These are phyloP conservation scores for Taphrina betulina DNA, from an alignment of 1,139 yeast species.

Conservation along the genomic window DNA sequence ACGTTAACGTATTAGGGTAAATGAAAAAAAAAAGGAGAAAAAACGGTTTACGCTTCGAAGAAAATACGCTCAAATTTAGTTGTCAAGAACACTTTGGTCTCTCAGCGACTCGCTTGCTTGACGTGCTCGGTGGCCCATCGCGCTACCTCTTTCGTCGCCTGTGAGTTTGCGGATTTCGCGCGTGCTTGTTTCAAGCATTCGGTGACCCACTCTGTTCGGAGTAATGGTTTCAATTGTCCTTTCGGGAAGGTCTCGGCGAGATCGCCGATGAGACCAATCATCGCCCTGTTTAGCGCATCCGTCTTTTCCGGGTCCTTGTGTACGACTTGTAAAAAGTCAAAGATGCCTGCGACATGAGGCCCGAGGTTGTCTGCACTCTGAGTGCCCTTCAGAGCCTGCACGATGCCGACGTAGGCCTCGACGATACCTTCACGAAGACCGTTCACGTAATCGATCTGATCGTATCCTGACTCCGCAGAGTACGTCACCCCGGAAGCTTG, in stretches of 20 bases:
- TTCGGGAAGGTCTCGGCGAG: slow-evolving; percentile 36
- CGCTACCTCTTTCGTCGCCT: slow-evolving; percentile 36
- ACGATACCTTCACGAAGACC: slow-evolving; percentile 78
- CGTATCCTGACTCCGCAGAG: slow-evolving; percentile 60
- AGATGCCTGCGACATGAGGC: slow-evolving; percentile 67
- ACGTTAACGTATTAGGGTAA: no score
- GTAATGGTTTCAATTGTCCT: slow-evolving; percentile 32
- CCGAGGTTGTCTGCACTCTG: slow-evolving; percentile 62
- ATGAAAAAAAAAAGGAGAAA: no score
- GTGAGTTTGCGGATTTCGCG: slow-evolving; percentile 31
- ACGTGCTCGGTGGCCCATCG: slow-evolving; percentile 38
- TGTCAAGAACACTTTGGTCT: no score
- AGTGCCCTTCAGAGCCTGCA: slow-evolving; percentile 66
- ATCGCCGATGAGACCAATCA: slow-evolving; percentile 36
- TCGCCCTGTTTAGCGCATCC: slow-evolving; percentile 32
- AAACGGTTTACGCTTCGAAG: no score
- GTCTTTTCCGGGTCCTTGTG: slow-evolving; percentile 51
- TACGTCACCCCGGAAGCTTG: slow-evolving; percentile 56
- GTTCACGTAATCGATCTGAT: slow-evolving; percentile 72
- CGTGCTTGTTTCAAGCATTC: slow-evolving; percentile 35
- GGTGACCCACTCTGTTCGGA: slow-evolving; percentile 35
- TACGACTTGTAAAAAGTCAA: slow-evolving; percentile 63
- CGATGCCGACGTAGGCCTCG: slow-evolving; percentile 93
- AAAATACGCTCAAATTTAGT: no score
- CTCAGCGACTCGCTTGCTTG: slow-evolving; percentile 18